Base-by-base conservation (phyloP, 2,329 filamentous ascomycete species). In the Alternaria gaisen region DNA sequence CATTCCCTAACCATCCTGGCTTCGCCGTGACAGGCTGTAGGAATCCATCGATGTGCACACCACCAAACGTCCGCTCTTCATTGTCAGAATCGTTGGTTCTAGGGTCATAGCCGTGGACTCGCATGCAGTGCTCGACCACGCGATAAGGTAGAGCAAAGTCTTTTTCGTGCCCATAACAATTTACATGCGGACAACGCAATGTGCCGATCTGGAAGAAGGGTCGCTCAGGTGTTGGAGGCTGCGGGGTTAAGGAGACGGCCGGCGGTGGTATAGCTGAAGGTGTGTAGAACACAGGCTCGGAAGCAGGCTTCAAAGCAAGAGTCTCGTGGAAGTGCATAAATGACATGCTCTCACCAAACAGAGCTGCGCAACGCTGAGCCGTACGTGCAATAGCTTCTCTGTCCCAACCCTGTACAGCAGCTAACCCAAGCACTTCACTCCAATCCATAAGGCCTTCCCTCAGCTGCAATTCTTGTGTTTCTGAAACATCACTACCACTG, bases 381-480 rank as follows among this genome's bases (percentile, higher is more conserved):
- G 93, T 86, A 30, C 91, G 86, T 53, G 88, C 85, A 12, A 97
- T 79, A 1, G 88, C 90, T 1, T 81, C 77, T 1, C 90, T 82
- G 22, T 76, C 63, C 78, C 93, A 94, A 0, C 91, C 92, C 2
- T 86, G 86, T 51, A 96, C 80, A 0, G 91, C 86, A 3, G 94
- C 94, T 1, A 93, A 84, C 0, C 91, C 91, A 28, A 97, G 80
- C 1, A 97, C 86, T 67, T 97, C 92, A 67, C 88, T 91, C 94
- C 94, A 98, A 79, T 96, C 91, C 22, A 77, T 67, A 7, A 76
- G 63, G 14, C 71, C 66, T 34, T 58, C 58, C 40, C 69, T 62
- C 20, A 28, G 40, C 24, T 53, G 54, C 44, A 60, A 47, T 43
- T 70, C 64, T 24, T 61, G 61, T 12, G 42, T 58, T 24, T 30